phyloP scores from a whole-genome alignment of 805 yeast species.

The Lipomyces mesembrius region DNA sequence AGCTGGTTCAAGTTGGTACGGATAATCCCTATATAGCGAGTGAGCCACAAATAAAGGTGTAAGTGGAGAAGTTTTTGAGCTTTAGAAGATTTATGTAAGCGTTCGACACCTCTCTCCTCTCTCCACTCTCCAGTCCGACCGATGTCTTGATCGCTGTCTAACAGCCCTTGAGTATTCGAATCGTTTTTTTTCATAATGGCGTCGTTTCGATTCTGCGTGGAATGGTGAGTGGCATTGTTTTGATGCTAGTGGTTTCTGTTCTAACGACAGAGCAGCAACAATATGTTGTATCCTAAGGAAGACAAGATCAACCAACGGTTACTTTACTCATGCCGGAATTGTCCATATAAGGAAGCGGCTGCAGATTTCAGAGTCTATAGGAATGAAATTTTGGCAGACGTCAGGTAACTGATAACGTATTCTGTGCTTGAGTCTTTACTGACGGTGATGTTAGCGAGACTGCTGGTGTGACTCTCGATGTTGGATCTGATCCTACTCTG shows the following conservation, averaged over 20 bases:
- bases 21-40: background rate
- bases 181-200: conserved; percentile 57
- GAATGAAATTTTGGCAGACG: conserved; percentile 88
- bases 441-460: conserved; percentile 59
- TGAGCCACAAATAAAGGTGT: background rate
- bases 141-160: background rate
- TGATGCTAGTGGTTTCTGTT: background rate
- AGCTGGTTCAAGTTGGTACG: no score
- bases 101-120: background rate
- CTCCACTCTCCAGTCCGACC: background rate
- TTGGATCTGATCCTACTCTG: conserved; percentile 95
- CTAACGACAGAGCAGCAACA: conserved; percentile 56
- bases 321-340: conserved; percentile 90
- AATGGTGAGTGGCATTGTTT: conserved; percentile 54
- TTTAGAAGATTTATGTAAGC: background rate
- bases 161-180: background rate
- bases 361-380: conserved; percentile 85
- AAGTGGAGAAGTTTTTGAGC: background rate
- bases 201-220: conserved; percentile 93
- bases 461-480: conserved; percentile 95
- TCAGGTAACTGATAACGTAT: conserved; percentile 53
- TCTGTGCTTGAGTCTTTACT: background rate
- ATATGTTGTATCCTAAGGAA: conserved; percentile 97
- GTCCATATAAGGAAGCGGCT: conserved; percentile 91
- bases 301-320: conserved; percentile 77